Evolutionary conservation across 495 filamentous ascomycete genomes (phyloP).

Genomic region (Penicillium crystallinum): DNA sequence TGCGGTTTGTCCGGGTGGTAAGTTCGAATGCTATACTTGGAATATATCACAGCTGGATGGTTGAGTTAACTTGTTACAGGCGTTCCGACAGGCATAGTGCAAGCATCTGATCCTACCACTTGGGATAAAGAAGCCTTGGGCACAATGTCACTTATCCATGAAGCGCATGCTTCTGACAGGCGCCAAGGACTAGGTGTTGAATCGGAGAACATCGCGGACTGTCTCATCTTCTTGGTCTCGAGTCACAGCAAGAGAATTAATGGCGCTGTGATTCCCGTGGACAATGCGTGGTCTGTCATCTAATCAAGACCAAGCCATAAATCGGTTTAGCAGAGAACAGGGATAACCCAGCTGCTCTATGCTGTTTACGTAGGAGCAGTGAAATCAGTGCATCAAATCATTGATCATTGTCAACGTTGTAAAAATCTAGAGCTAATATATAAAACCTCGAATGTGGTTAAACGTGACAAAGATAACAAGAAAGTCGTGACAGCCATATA

Average conservation of each 20-base stretch:
- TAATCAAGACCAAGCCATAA: neutral
- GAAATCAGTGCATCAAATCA: too few species aligned
- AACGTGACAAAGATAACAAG: too few species aligned
- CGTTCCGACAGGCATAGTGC: neutral
- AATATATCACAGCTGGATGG: too few species aligned
- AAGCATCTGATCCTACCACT: neutral
- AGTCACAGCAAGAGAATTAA: neutral
- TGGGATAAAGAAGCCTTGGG: neutral
- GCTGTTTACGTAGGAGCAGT: neutral
- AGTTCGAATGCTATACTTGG: neutral
- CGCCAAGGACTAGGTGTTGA: neutral
- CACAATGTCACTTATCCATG: neutral
- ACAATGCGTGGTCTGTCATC: neutral
- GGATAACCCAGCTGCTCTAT: neutral
- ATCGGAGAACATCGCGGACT: neutral
- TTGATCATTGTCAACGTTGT: too few species aligned
- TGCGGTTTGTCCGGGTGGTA: conserved; percentile 26
- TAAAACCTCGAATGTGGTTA: too few species aligned
- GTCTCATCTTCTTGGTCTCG: neutral
- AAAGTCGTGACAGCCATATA: too few species aligned
- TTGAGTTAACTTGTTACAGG: neutral
- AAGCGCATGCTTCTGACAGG: neutral
- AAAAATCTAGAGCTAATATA: too few species aligned
- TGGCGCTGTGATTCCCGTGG: neutral
- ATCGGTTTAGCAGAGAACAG: neutral